Evolutionary conservation across 129 eudicot genomes (phyloP).

Genomic region (Solidago caesia): DNA sequence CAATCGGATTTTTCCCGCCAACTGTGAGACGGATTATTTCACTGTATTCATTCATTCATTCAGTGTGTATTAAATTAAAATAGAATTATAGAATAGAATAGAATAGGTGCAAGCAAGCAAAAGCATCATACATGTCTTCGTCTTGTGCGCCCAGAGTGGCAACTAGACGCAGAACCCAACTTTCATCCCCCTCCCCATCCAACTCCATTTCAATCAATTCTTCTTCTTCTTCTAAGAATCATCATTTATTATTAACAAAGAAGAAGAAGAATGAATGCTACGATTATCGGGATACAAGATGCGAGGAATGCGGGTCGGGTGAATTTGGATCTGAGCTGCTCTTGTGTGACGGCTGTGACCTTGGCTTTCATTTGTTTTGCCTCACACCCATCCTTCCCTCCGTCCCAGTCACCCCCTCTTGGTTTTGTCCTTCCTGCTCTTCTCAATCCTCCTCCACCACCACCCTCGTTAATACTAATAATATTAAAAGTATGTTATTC

Average conservation of each 20-base stretch:
- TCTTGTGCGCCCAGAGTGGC: slow-evolving; percentile 16
- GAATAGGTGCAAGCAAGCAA: no score
- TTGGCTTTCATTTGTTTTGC: slow-evolving; percentile 80
- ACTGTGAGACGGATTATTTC: no score
- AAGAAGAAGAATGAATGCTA: not conserved
- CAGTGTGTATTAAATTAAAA: no score
- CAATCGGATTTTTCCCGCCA: no score
- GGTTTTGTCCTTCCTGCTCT: slow-evolving; percentile 76
- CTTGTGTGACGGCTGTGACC: slow-evolving; percentile 79
- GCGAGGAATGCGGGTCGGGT: slow-evolving; percentile 92
- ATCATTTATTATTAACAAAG: no score
- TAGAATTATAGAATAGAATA: no score
- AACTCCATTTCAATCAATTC: slow-evolving; percentile 22
- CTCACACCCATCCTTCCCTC: slow-evolving; percentile 65
- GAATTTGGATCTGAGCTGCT: slow-evolving; percentile 57
- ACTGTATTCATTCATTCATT: no score
- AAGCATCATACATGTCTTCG: no score
- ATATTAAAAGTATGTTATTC: slow-evolving; percentile 35
- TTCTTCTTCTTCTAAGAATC: not conserved
- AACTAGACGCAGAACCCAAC: slow-evolving; percentile 61
- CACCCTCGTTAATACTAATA: not conserved
- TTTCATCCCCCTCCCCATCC: slow-evolving; percentile 17
- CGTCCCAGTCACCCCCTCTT: slow-evolving; percentile 64
- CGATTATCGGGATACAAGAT: slow-evolving; percentile 44
- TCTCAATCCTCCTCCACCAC: slow-evolving; percentile 28